Evolutionary conservation across 1,284 basidiomycete species (phyloP).

Genomic region (Papiliotrema flavescens): DNA sequence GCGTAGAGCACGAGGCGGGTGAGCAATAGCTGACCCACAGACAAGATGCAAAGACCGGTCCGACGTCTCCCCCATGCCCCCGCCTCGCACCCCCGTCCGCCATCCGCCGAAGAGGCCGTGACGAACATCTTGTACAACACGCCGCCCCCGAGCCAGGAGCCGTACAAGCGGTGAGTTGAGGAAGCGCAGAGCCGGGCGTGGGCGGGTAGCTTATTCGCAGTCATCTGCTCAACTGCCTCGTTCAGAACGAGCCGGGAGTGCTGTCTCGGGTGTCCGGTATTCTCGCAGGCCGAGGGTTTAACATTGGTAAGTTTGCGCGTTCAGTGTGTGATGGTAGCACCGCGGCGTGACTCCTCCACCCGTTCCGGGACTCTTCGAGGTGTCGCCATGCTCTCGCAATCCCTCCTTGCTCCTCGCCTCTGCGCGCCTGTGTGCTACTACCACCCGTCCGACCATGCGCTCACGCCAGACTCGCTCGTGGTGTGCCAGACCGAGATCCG

Average conservation of each 20-base stretch:
- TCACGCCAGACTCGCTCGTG: conserved; percentile 76
- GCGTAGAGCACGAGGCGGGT: no score
- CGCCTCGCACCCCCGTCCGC: conserved; percentile 34
- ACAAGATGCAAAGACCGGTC: conserved; percentile 46
- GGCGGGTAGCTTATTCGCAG: conserved; percentile 48
- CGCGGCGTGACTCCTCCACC: no score
- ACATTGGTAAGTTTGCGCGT: conserved; percentile 59
- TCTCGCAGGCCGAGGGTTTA: conserved; percentile 94
- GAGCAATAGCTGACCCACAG: conserved; percentile 13
- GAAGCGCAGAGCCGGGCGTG: background rate
- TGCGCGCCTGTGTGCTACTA: no score
- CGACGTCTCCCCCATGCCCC: conserved; percentile 41
- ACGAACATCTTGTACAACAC: conserved; percentile 96
- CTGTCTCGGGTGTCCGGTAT: conserved; percentile 96
- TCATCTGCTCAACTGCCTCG: conserved; percentile 95
- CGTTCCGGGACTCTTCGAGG: no score
- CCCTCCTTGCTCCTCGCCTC: background rate
- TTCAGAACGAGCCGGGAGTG: conserved; percentile 99
- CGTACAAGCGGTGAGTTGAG: conserved; percentile 81
- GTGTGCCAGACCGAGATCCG: conserved; percentile 97
- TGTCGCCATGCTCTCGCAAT: background rate
- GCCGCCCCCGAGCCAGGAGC: conserved; percentile 84
- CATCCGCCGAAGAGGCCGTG: conserved; percentile 84
- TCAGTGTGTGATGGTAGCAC: no score
- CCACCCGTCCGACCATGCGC: conserved; percentile 5